Conservation (phyloP, 495 filamentous ascomycete species). For the Apiosordaria backusii region DNA sequence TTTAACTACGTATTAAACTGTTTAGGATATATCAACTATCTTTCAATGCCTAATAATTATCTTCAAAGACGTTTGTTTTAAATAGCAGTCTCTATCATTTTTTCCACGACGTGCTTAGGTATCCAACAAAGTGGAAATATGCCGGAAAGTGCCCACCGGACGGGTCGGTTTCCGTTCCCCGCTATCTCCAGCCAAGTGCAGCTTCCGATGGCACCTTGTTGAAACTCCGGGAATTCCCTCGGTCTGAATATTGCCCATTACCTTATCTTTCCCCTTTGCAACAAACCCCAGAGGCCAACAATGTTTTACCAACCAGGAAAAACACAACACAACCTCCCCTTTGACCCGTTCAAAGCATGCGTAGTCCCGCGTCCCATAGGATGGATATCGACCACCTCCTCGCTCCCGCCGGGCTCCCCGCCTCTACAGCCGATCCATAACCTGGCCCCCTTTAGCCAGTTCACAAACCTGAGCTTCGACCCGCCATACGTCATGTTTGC, state of each 20-base stretch:
- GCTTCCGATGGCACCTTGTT: neutral
- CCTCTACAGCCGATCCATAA: slow-evolving; percentile 30
- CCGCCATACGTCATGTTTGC: slow-evolving; percentile 57
- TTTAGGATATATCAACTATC: no score
- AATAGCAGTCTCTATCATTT: no score
- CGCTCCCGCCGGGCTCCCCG: slow-evolving; percentile 15
- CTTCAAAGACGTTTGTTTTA: no score
- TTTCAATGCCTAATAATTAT: no score
- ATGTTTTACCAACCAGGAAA: slow-evolving; percentile 22
- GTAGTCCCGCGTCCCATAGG: slow-evolving; percentile 25
- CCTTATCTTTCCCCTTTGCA: no score
- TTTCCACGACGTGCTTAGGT: no score
- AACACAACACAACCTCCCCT: slow-evolving; percentile 13
- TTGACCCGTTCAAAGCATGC: slow-evolving; percentile 25
- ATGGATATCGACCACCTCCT: slow-evolving; percentile 23
- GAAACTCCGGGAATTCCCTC: neutral
- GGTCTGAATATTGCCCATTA: no score
- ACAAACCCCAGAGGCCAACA: no score
- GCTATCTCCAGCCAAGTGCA: neutral
- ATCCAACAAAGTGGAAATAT: neutral
- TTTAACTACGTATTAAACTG: no score
- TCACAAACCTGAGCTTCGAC: slow-evolving; percentile 60
- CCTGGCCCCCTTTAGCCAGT: slow-evolving; percentile 56
- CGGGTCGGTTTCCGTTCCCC: neutral
- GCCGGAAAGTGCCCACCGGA: neutral